Evolutionary conservation across 2,329 filamentous ascomycete genomes (phyloP).

Genomic region (Fusarium goolgardi): DNA sequence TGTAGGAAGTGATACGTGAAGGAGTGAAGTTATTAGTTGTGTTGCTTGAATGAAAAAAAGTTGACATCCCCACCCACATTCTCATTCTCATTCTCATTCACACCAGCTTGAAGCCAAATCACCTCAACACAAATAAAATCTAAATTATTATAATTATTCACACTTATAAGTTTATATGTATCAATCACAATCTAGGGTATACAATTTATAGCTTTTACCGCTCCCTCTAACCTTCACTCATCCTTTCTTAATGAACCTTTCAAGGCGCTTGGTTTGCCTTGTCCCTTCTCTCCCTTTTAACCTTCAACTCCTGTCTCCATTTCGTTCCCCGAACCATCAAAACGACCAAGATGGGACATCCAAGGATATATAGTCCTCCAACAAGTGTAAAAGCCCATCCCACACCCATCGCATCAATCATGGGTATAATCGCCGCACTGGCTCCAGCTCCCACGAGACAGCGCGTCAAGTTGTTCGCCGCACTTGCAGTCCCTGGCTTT

Average conservation of each 20-base stretch:
- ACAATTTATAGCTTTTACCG: background rate
- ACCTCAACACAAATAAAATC: background rate
- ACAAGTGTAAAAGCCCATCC: slow-evolving; percentile 65
- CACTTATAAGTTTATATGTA: background rate
- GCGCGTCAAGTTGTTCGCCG: slow-evolving; percentile 66
- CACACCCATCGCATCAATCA: slow-evolving; percentile 62
- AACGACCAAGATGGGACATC: slow-evolving; percentile 55
- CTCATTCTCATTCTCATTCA: background rate
- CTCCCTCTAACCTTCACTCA: background rate
- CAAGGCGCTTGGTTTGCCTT: slow-evolving; percentile 20
- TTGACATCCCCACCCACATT: slow-evolving; percentile 25
- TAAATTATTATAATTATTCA: background rate
- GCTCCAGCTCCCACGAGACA: slow-evolving; percentile 66
- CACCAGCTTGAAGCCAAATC: background rate
- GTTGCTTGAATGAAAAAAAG: slow-evolving; percentile 17
- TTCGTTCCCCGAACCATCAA: slow-evolving; percentile 57
- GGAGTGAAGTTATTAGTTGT: background rate
- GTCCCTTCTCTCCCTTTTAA: slow-evolving; percentile 43
- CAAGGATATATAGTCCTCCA: slow-evolving; percentile 56
- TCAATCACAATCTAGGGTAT: background rate
- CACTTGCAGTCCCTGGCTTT: slow-evolving; percentile 64
- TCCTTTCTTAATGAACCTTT: background rate
- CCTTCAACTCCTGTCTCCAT: slow-evolving; percentile 56
- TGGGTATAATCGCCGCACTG: slow-evolving; percentile 62
- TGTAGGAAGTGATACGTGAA: background rate